A percentile compares a stretch with the other conserved stretches of the same genome.
phyloP scores from a whole-genome alignment of 1,139 yeast genomes.

The Scheffersomyces segobiensis region DNA sequence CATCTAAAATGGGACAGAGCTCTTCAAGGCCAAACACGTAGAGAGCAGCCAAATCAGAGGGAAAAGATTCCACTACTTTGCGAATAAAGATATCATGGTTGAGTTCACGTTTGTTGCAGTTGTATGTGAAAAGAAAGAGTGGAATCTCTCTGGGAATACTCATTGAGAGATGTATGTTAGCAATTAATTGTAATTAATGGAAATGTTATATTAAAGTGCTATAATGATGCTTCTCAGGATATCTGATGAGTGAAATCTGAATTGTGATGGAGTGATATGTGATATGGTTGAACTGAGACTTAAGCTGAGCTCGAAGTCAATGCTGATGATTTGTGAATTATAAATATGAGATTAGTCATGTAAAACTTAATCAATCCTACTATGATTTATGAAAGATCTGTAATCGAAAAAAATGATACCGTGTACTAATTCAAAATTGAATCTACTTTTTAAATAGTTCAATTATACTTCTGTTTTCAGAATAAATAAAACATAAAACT shows the following conservation, averaged over 20 bases:
- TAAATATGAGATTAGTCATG: background rate
- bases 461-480: no score
- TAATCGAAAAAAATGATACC: background rate
- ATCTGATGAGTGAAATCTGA: background rate
- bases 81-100: slow-evolving; percentile 23
- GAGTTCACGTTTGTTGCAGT: slow-evolving; percentile 33
- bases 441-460: background rate
- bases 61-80: slow-evolving; percentile 29
- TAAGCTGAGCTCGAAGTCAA: background rate
- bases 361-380: background rate
- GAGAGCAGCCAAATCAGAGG: slow-evolving; percentile 40
- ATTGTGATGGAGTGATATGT: background rate
- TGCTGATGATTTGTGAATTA: no score
- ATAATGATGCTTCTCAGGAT: background rate
- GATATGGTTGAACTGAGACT: no score
- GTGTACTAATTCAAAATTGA: background rate
- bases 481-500: background rate
- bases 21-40: slow-evolving; percentile 79
- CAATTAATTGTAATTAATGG: background rate
- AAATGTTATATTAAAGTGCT: background rate
- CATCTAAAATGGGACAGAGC: slow-evolving; percentile 63
- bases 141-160: background rate
- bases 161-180: background rate
- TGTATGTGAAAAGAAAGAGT: slow-evolving; percentile 41
- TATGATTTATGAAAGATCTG: background rate